These are phyloP conservation scores for Mycena galopus DNA, from an alignment of 768 basidiomycete species.

Conservation along the genomic window DNA sequence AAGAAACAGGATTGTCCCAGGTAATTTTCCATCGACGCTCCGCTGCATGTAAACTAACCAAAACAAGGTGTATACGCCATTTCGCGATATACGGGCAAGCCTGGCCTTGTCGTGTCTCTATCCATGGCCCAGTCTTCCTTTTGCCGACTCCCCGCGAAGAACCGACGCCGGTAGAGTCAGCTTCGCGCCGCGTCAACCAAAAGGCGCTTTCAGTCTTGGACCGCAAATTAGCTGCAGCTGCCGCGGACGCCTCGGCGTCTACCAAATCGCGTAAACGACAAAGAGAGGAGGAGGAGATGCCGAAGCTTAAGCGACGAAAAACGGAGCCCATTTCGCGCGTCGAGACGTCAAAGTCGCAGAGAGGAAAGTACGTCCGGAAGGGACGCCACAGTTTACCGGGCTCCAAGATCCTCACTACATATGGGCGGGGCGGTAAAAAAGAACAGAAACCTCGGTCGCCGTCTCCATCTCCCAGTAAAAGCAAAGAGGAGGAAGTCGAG, in stretches of 20 bases:
- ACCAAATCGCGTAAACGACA: constrained; percentile 46
- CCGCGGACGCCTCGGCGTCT: constrained; percentile 45
- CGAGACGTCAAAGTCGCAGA: constrained; percentile 42
- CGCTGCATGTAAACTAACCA: constrained; percentile 21
- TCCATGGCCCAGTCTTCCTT: constrained; percentile 58
- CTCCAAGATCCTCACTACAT: constrained; percentile 9
- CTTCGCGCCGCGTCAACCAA: constrained; percentile 63
- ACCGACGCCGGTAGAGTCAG: constrained; percentile 59
- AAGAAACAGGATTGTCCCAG: constrained; percentile 80
- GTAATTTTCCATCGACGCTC: constrained; percentile 55
- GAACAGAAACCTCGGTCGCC: constrained; percentile 16
- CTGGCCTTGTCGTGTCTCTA: constrained; percentile 77
- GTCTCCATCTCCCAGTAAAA: constrained; percentile 21
- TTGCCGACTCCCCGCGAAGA: constrained; percentile 66
- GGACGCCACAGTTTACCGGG: constrained; percentile 29
- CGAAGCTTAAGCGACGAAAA: constrained; percentile 64
- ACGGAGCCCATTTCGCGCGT: constrained; percentile 49
- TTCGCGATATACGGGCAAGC: constrained; percentile 78
- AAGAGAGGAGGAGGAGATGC: constrained; percentile 49
- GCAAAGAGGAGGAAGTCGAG: constrained; percentile 22
- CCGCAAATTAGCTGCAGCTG: constrained; percentile 63
- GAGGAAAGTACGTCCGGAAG: constrained; percentile 11
- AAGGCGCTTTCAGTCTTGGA: constrained; percentile 66
- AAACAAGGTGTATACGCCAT: constrained; percentile 78
- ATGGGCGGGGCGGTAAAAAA: constrained; percentile 14